phyloP scores from a whole-genome alignment of 2,329 filamentous ascomycete species.

The Alternaria dauci region DNA sequence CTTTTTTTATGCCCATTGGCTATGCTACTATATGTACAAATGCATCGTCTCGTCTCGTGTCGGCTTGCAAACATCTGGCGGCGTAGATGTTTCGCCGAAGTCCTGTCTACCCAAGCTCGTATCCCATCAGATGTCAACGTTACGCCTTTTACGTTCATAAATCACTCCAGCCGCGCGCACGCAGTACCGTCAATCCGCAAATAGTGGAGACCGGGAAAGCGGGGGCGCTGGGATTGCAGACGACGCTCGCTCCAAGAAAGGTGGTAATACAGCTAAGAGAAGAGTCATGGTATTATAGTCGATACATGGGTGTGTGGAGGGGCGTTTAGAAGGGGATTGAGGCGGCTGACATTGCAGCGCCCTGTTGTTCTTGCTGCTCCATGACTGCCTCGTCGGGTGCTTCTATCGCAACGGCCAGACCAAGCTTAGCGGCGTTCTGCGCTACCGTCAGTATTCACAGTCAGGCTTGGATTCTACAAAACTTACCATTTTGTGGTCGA shows the following conservation, averaged over 20 bases:
- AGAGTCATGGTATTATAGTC: conserved; percentile 48
- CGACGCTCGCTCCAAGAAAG: conserved; percentile 42
- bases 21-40: conserved; percentile 48
- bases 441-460: conserved; percentile 31
- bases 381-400: conserved; percentile 53
- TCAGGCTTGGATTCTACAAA: neutral
- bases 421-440: conserved; percentile 93
- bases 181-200: conserved; percentile 39
- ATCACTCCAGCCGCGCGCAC: conserved; percentile 15
- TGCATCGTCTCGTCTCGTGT: conserved; percentile 21
- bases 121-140: conserved; percentile 31
- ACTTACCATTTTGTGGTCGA: conserved; percentile 93
- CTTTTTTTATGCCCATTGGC: conserved; percentile 30
- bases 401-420: conserved; percentile 80
- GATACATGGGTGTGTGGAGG: conserved; percentile 34
- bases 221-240: conserved; percentile 30
- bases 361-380: conserved; percentile 50
- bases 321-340: conserved; percentile 53
- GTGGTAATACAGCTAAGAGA: conserved; percentile 54
- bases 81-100: conserved; percentile 20
- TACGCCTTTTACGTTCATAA: conserved; percentile 36
- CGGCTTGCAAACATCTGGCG: conserved; percentile 21
- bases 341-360: conserved; percentile 35
- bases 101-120: conserved; percentile 29
- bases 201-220: conserved; percentile 31